A percentile compares a stretch with the other conserved stretches of the same genome.
These are phyloP conservation scores for Castanospermum australe DNA, from an alignment of 306 rosid species.

Conservation along the genomic window DNA sequence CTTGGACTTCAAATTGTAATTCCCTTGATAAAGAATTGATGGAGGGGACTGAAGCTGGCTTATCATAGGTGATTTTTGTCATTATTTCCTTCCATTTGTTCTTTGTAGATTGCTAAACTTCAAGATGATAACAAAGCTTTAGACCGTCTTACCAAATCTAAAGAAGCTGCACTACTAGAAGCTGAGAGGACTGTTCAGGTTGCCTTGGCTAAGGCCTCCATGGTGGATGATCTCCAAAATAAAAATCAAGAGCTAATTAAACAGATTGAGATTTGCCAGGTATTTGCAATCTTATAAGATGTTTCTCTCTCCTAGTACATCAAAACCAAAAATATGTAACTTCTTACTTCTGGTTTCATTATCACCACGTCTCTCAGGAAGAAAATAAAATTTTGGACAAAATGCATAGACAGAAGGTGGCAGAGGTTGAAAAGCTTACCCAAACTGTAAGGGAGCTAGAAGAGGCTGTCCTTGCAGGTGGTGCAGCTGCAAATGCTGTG, in stretches of 20 bases:
- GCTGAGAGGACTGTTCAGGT: constrained; percentile 80
- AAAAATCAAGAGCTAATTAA: constrained; percentile 79
- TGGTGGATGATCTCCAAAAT: constrained; percentile 85
- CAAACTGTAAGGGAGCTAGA: constrained; percentile 94
- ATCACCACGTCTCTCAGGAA: constrained; percentile 55
- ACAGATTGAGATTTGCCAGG: constrained; percentile 84
- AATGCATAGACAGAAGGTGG: constrained; percentile 95
- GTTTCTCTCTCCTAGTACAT: neutral
- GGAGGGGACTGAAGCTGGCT: neutral
- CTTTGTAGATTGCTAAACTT: constrained; percentile 67
- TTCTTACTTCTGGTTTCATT: neutral
- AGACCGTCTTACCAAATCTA: constrained; percentile 78
- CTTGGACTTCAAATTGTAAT: constrained; percentile 17
- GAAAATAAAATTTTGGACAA: constrained; percentile 92
- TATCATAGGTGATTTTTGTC: neutral
- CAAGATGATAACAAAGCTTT: constrained; percentile 77
- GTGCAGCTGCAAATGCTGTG: constrained; percentile 98
- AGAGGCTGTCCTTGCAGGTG: constrained; percentile 98
- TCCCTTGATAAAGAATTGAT: neutral
- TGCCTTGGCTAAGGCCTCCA: constrained; percentile 79
- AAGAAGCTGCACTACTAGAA: constrained; percentile 76
- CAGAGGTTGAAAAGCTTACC: constrained; percentile 95
- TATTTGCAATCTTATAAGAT: constrained; percentile 1
- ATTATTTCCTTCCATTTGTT: constrained; percentile 10
- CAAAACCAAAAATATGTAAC: neutral